A percentile compares a stretch with the other conserved stretches of the same genome.
Evolutionary conservation across 805 yeast genomes (phyloP).

Genomic region (Ogataea paradorogensis): DNA sequence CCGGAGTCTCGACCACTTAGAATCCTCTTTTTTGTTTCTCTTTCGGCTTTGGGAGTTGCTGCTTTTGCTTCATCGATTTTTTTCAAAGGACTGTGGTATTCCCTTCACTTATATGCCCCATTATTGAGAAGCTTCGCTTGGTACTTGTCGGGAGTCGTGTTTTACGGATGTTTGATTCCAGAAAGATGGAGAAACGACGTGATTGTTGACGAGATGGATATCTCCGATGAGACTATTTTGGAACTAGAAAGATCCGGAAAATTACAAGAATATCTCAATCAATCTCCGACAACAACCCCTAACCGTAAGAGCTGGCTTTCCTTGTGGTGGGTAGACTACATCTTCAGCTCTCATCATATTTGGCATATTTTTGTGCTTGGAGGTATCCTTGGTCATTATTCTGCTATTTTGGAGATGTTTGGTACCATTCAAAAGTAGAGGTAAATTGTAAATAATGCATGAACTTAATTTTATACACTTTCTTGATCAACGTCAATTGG

Average conservation of each 20-base stretch:
- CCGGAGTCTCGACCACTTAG: slow-evolving; percentile 82
- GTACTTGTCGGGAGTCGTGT: slow-evolving; percentile 79
- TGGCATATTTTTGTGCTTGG: slow-evolving; percentile 92
- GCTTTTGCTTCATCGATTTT: slow-evolving; percentile 56
- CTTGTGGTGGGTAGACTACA: slow-evolving; percentile 82
- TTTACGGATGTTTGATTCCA: slow-evolving; percentile 85
- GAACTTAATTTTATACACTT: slow-evolving; percentile 3
- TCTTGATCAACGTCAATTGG: slow-evolving; percentile 24
- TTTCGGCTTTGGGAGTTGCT: slow-evolving; percentile 71
- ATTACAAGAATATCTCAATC: slow-evolving; percentile 39
- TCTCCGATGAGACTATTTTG: slow-evolving; percentile 33
- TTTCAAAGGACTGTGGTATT: slow-evolving; percentile 52
- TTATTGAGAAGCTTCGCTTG: slow-evolving; percentile 67
- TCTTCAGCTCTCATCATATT: slow-evolving; percentile 76
- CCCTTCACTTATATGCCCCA: slow-evolving; percentile 62
- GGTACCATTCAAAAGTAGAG: slow-evolving; percentile 22
- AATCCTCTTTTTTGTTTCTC: slow-evolving; percentile 73
- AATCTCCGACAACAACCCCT: slow-evolving; percentile 36
- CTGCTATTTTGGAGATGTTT: slow-evolving; percentile 72
- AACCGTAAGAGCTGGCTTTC: slow-evolving; percentile 43
- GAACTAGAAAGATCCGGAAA: slow-evolving; percentile 28
- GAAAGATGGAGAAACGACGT: slow-evolving; percentile 83
- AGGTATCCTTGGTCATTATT: slow-evolving; percentile 88
- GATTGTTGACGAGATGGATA: slow-evolving; percentile 43
- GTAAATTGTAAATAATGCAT: slow-evolving; percentile 1